Conservation (phyloP, 345 rosid species). For the Pseudoturritis turrita region DNA sequence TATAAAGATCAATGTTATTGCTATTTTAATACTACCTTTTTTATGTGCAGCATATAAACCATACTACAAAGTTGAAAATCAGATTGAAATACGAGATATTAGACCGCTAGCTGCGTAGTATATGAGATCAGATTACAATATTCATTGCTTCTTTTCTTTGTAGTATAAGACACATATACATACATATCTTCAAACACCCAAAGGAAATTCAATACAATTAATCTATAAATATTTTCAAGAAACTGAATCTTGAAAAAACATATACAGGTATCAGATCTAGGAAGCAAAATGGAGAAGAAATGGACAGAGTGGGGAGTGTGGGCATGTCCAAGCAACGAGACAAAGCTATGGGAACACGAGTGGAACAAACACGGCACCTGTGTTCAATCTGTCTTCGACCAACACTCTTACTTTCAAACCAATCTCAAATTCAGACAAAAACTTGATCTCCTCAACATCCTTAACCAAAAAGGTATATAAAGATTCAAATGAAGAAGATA, state of each 20-base stretch:
- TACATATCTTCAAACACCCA: not conserved
- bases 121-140: not conserved
- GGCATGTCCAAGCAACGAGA: constrained; percentile 62
- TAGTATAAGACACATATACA: too few species aligned
- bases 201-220: not conserved
- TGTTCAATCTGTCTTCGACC: constrained; percentile 61
- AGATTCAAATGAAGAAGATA: not conserved
- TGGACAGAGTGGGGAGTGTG: constrained; percentile 83
- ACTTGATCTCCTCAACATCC: constrained; percentile 49
- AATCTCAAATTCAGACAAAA: constrained; percentile 49
- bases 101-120: too few species aligned
- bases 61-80: too few species aligned
- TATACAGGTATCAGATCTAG: constrained; percentile 58
- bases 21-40: too few species aligned
- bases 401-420: constrained; percentile 62
- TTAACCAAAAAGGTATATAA: constrained; percentile 39
- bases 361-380: constrained; percentile 89
- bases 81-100: too few species aligned
- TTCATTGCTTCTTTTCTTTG: not conserved
- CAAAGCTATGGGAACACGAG: constrained; percentile 73
- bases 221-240: not conserved
- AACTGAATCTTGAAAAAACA: not conserved
- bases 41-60: too few species aligned
- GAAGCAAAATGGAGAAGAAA: constrained; percentile 36
- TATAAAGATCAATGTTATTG: not conserved